Conservation (phyloP, 2,329 filamentous ascomycete genomes). For the Monosporascus ibericus region DNA sequence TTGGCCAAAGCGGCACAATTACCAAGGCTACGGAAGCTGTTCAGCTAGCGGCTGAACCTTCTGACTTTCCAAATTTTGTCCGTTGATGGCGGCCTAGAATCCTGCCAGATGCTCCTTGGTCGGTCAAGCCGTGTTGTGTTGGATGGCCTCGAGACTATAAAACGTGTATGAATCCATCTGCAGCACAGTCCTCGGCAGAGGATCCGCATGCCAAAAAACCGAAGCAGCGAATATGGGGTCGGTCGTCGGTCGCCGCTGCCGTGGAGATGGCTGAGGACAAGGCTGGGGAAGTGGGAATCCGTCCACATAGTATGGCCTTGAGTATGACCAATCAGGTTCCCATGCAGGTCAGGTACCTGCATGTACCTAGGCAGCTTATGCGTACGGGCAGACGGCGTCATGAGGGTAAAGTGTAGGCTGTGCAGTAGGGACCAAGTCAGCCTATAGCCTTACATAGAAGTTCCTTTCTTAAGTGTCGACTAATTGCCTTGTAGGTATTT, state of each 20-base stretch:
- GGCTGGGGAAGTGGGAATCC: not conserved
- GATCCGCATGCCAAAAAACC: not conserved
- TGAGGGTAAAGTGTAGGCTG: too few species aligned
- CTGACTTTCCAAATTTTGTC: not conserved
- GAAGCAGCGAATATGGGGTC: not conserved
- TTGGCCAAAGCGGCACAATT: not conserved
- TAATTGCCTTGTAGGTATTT: too few species aligned
- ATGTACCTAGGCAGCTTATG: too few species aligned
- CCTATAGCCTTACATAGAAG: too few species aligned
- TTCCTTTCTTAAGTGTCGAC: too few species aligned
- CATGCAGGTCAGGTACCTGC: too few species aligned
- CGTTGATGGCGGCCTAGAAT: not conserved
- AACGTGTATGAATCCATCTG: not conserved
- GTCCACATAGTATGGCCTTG: too few species aligned
- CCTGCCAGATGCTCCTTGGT: not conserved
- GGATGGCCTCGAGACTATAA: not conserved
- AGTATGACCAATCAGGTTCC: too few species aligned
- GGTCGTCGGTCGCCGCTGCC: not conserved
- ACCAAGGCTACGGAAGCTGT: not conserved
- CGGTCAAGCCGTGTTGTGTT: not conserved
- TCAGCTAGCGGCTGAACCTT: not conserved
- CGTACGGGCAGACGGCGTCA: too few species aligned
- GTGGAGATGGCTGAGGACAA: not conserved
- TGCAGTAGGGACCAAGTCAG: too few species aligned
- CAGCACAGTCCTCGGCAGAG: not conserved